phyloP scores from a whole-genome alignment of 441 rosid genomes.

The California macrophylla region DNA sequence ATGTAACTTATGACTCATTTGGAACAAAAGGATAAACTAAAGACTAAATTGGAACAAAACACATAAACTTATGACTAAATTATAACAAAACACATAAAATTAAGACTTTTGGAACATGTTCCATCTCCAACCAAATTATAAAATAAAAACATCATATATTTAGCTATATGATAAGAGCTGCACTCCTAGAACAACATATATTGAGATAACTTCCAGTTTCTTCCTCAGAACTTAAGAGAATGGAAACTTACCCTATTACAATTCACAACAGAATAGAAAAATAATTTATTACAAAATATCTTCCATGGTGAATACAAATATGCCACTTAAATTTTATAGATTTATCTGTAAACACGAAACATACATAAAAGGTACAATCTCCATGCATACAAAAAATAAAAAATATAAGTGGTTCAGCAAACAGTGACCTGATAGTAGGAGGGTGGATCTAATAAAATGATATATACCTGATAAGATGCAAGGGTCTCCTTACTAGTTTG shows the following conservation, averaged over 20 bases:
- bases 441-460: conserved; percentile 11
- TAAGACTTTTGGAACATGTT: too few species aligned
- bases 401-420: background rate
- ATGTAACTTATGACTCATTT: too few species aligned
- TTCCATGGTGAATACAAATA: background rate
- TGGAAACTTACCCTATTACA: background rate
- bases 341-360: background rate
- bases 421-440: background rate
- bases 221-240: background rate
- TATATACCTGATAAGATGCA: conserved; percentile 63
- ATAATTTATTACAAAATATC: background rate
- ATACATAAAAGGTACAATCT: background rate
- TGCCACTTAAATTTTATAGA: background rate
- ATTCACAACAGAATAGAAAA: background rate
- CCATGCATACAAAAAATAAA: background rate
- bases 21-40: too few species aligned
- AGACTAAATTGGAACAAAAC: too few species aligned
- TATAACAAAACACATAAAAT: too few species aligned
- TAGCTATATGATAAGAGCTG: background rate
- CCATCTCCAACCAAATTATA: background rate
- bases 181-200: background rate
- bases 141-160: background rate
- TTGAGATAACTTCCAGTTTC: background rate
- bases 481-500: conserved; percentile 66
- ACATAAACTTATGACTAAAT: too few species aligned